These are phyloP conservation scores for Metschnikowia borealis DNA, from an alignment of 805 yeast genomes.

Conservation along the genomic window DNA sequence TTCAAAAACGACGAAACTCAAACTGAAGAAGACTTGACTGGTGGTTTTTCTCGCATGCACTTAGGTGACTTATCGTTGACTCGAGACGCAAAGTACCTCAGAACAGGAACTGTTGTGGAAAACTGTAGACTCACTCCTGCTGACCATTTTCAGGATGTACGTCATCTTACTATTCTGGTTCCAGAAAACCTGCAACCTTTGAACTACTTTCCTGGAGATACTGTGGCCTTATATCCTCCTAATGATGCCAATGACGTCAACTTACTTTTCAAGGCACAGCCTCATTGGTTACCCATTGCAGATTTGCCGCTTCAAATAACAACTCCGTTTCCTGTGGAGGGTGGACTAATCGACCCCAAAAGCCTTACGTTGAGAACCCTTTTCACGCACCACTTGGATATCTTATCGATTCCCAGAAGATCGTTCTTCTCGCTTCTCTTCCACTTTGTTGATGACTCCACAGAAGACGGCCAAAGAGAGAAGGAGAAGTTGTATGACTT, in stretches of 20 bases:
- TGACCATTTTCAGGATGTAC: slow-evolving; percentile 88
- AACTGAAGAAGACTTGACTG: neutral
- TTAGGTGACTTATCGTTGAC: slow-evolving; percentile 6
- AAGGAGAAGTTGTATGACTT: slow-evolving; percentile 73
- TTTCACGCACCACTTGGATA: slow-evolving; percentile 75
- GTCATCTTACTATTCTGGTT: slow-evolving; percentile 47
- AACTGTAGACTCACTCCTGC: slow-evolving; percentile 62
- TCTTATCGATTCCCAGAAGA: slow-evolving; percentile 77
- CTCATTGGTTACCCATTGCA: slow-evolving; percentile 64
- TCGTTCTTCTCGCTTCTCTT: slow-evolving; percentile 71
- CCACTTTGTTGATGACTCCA: slow-evolving; percentile 52
- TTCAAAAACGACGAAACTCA: slow-evolving; percentile 4
- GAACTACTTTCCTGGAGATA: slow-evolving; percentile 72
- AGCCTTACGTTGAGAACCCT: slow-evolving; percentile 65
- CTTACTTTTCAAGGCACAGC: slow-evolving; percentile 60
- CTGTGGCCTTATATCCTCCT: slow-evolving; percentile 69
- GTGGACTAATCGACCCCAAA: slow-evolving; percentile 51
- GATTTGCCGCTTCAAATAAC: slow-evolving; percentile 49
- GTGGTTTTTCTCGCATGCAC: neutral
- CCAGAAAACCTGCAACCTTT: slow-evolving; percentile 24
- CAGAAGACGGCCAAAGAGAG: slow-evolving; percentile 67
- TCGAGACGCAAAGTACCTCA: slow-evolving; percentile 9
- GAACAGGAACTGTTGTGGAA: slow-evolving; percentile 43
- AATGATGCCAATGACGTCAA: slow-evolving; percentile 66
- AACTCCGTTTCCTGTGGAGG: slow-evolving; percentile 44